Percentiles rank a stretch among this genome's conserved stretches.
These are phyloP conservation scores for Nitzschia palea DNA, from an alignment of 108 stramenopile genomes.

Conservation along the genomic window DNA sequence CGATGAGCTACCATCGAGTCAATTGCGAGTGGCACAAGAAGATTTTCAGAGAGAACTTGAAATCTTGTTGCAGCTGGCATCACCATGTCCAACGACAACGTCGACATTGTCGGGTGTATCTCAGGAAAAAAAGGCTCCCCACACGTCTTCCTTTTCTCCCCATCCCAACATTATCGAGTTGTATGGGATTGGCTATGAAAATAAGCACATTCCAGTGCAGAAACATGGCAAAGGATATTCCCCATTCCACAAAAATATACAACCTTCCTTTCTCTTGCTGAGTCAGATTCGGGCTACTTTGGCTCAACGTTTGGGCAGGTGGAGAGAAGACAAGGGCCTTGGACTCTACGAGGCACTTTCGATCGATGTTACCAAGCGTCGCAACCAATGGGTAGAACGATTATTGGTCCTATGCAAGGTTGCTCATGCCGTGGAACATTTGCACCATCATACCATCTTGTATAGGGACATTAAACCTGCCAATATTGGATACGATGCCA, in stretches of 20 bases:
- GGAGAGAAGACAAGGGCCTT: conserved; percentile 35
- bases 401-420: conserved; percentile 13
- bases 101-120: not conserved
- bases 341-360: not conserved
- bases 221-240: too few relatives aligned
- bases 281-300: conserved; percentile 38
- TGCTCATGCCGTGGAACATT: conserved; percentile 20
- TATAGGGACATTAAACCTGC: conserved; percentile 28
- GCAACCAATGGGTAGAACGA: conserved; percentile 19
- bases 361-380: not conserved
- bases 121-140: too few relatives aligned
- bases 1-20: not conserved
- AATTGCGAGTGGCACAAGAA: conserved; percentile 1
- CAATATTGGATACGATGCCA: conserved; percentile 21
- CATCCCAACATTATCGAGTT: conserved; percentile 33
- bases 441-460: conserved; percentile 21
- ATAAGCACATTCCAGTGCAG: too few relatives aligned
- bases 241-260: not conserved
- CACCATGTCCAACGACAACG: not conserved
- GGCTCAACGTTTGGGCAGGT: conserved; percentile 37
- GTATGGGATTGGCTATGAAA: conserved; percentile 15
- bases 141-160: not conserved
- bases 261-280: conserved; percentile 53
- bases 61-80: conserved; percentile 1
- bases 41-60: conserved; percentile 8